phyloP scores from a whole-genome alignment of 78 protist species.

The Dictyostelium capitatum region DNA sequence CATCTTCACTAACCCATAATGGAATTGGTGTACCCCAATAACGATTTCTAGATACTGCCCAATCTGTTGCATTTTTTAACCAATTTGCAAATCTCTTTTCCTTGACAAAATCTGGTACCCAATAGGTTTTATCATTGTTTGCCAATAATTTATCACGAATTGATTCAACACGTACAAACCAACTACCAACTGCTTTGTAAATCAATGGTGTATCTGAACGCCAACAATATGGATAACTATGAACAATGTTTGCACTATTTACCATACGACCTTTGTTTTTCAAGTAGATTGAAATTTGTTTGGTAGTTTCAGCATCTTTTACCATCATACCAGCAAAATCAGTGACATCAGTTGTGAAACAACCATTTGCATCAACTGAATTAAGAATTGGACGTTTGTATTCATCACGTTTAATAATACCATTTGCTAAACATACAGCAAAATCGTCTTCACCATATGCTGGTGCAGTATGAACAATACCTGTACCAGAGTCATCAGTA shows the following conservation, averaged over 20 bases:
- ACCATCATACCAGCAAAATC: constrained; percentile 96
- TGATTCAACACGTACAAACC: constrained; percentile 97
- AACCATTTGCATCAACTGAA: constrained; percentile 98
- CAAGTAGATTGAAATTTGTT: constrained; percentile 88
- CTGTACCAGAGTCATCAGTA: constrained; percentile 97
- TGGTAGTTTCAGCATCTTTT: constrained; percentile 91
- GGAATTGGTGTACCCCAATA: constrained; percentile 99
- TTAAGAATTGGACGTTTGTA: constrained; percentile 85
- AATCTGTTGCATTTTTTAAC: constrained; percentile 98
- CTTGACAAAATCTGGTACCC: constrained; percentile 97
- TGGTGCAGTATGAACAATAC: constrained; percentile 99
- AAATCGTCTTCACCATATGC: constrained; percentile 99
- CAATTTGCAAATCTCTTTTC: constrained; percentile 98
- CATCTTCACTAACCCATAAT: constrained; percentile 97
- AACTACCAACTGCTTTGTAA: constrained; percentile 96
- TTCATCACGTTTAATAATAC: constrained; percentile 87
- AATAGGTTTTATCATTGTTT: constrained; percentile 93
- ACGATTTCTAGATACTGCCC: constrained; percentile 98
- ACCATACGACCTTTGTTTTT: constrained; percentile 90
- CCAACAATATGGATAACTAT: constrained; percentile 99
- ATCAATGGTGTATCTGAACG: constrained; percentile 98
- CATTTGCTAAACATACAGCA: constrained; percentile 94
- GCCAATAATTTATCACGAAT: constrained; percentile 90
- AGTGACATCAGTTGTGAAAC: constrained; percentile 95
- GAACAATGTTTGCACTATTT: constrained; percentile 83